These are phyloP conservation scores for Wickerhamomyces sp. DNA, from an alignment of 1,139 yeast genomes.

Conservation along the genomic window DNA sequence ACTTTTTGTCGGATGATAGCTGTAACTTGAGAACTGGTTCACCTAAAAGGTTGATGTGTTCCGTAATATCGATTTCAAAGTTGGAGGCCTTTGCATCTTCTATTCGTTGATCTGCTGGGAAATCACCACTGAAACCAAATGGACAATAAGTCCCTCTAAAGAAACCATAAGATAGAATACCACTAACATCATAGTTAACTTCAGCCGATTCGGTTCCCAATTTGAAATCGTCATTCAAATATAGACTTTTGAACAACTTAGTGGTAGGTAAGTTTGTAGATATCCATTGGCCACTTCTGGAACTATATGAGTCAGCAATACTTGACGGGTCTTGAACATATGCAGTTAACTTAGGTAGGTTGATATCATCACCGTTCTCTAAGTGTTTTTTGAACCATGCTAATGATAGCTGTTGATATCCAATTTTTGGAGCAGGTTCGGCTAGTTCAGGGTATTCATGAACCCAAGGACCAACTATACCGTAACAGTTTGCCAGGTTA, in stretches of 20 bases:
- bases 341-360: conserved; percentile 32
- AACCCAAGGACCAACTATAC: conserved; percentile 41
- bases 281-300: conserved; percentile 36
- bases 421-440: conserved; percentile 38
- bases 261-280: conserved; percentile 19
- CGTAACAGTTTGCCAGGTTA: conserved; percentile 30
- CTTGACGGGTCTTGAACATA: conserved; percentile 36
- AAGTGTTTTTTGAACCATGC: conserved; percentile 36
- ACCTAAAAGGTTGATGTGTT: conserved; percentile 30
- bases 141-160: conserved; percentile 41
- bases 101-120: conserved; percentile 37
- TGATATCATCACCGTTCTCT: conserved; percentile 17
- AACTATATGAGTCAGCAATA: conserved; percentile 30
- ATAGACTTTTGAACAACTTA: conserved; percentile 11
- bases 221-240: conserved; percentile 10
- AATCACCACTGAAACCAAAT: conserved; percentile 39
- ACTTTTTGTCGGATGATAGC: conserved; percentile 30
- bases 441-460: conserved; percentile 44
- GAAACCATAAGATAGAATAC: conserved; percentile 35
- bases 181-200: conserved; percentile 23
- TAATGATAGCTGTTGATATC: conserved; percentile 35
- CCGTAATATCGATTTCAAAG: conserved; percentile 29
- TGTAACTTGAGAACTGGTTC: conserved; percentile 30
- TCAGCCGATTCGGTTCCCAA: conserved; percentile 3
- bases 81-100: conserved; percentile 36